Percentiles rank a stretch among this genome's conserved stretches.
phyloP scores from a whole-genome alignment of 441 rosid species.

The Gossypium schwendimanii region DNA sequence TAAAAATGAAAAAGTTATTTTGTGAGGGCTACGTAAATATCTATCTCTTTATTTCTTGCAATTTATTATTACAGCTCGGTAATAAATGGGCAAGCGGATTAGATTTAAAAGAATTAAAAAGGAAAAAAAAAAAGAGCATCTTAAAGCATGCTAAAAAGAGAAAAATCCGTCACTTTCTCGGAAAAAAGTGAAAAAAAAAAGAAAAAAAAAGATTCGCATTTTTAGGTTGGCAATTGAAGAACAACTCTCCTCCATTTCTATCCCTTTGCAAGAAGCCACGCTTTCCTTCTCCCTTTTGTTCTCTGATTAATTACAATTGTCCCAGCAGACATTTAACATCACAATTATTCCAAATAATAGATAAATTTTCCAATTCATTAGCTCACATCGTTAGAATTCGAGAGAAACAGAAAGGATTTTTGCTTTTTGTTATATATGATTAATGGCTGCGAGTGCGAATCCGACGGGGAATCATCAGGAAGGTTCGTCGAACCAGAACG shows the following conservation, averaged over 20 bases:
- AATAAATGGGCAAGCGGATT: background rate
- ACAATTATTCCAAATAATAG: background rate
- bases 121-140: background rate
- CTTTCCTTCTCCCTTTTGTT: background rate
- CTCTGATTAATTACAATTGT: background rate
- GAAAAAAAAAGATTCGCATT: background rate
- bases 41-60: too few relatives aligned
- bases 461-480: constrained; percentile 37
- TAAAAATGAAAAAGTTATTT: background rate
- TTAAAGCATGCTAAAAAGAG: background rate
- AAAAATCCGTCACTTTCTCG: background rate
- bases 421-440: background rate
- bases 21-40: background rate
- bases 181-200: background rate
- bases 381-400: background rate
- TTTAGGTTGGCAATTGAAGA: background rate
- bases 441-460: constrained; percentile 57
- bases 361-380: background rate
- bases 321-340: background rate
- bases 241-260: background rate
- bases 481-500: constrained; percentile 25
- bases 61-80: background rate
- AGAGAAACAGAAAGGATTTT: background rate
- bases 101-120: too few relatives aligned
- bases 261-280: background rate